Evolutionary conservation across 306 rosid genomes (phyloP), one percentile per base, ranked within the genome.

Genomic region (Sesbania bispinosa): DNA sequence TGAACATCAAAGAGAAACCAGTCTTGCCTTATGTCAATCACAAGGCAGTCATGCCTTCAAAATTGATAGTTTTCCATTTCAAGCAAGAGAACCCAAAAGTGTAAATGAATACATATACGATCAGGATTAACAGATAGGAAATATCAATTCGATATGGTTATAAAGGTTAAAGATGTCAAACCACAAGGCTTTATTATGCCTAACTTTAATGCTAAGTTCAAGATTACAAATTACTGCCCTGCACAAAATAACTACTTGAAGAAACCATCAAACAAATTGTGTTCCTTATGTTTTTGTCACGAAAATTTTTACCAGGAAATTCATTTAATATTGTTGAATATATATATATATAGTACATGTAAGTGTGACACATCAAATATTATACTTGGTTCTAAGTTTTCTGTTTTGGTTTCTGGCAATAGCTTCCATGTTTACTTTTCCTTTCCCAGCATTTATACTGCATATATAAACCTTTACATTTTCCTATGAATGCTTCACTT

Each of bases 261-360:
- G 6, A 27, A 15, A 51, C 51, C n/a, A 69, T 29, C 74, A 51
- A 27, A 68, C 43, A 35, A 39, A 41, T 24, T 43, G 8, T 42
- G 14, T 14, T 24, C 42, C 47, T 14, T 19, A 10, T 30, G 4
- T 41, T 27, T 51, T 19, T 20, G 21, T n/a, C 32, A 30, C 71
- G 51, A 74, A 19, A 2, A 1, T 38, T 2, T 8, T 38, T 6
- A 63, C 11, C 15, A 63, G 57, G 32, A 51, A 64, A 50, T 24
- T 50, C 38, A 54, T 69, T 32, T 69, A 50, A 50, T 26, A 38
- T 62, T 51, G 18, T 63, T 63, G 14, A 51, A 74, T 21, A 64
- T 19, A 27, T 21, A 64, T 19, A 27, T 29, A 47, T 51, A 41
- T 15, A 29, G 45, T 4, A 15, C 14, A 10, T 47, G 29, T 14